phyloP scores from a whole-genome alignment of 2,329 filamentous ascomycete species.

The Botrytis fabae region DNA sequence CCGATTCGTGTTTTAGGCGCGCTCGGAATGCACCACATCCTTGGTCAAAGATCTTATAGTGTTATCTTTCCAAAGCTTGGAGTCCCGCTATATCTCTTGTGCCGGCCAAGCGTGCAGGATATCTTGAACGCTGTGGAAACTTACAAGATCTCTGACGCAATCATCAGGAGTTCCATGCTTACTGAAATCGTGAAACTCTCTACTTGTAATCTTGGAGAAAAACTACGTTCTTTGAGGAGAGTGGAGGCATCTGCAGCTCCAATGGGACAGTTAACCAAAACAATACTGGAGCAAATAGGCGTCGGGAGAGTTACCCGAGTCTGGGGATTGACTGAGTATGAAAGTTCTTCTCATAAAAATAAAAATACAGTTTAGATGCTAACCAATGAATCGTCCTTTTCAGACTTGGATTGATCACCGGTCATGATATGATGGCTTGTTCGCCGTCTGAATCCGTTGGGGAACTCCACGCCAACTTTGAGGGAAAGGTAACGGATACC shows the following conservation, averaged over 20 bases:
- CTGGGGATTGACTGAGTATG: constrained; percentile 10
- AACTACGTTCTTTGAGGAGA: neutral
- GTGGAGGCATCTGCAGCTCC: neutral
- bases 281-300: neutral
- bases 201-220: neutral
- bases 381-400: neutral
- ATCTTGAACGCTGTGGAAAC: neutral
- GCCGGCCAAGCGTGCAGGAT: neutral
- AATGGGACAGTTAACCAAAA: neutral
- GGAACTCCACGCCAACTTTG: constrained; percentile 6
- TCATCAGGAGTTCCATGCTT: neutral
- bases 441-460: neutral
- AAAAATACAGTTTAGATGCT: neutral
- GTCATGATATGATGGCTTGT: neutral
- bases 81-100: constrained; percentile 47
- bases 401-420: constrained; percentile 7
- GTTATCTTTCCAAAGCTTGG: constrained; percentile 42
- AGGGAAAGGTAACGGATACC: neutral
- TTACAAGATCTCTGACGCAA: neutral
- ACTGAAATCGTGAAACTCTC: neutral
- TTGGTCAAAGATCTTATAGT: constrained; percentile 5
- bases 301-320: constrained; percentile 3
- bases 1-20: neutral
- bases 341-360: neutral
- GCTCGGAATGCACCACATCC: constrained; percentile 1